Percentiles rank a stretch among this genome's conserved stretches.
Conservation (phyloP, 108 stramenopile species). For the Discostella stelligeroides region DNA sequence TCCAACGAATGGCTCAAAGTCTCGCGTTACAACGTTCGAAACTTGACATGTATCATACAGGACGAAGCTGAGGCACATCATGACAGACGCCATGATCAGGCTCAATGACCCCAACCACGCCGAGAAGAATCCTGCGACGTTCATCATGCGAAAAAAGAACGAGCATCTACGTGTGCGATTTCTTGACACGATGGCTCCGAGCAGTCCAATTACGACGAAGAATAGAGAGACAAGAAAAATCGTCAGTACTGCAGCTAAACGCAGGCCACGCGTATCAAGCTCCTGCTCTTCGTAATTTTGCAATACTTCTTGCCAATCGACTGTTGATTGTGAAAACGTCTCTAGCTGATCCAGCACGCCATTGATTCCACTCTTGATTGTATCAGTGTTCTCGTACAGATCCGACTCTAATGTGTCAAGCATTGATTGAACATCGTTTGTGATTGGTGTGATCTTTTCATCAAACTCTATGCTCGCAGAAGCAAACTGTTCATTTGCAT, state of each 20-base stretch:
- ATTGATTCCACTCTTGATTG: slow-evolving; percentile 31
- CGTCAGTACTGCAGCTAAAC: slow-evolving; percentile 34
- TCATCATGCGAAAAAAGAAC: slow-evolving; percentile 18
- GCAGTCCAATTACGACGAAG: slow-evolving; percentile 27
- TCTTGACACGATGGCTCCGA: slow-evolving; percentile 38
- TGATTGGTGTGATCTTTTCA: slow-evolving; percentile 42
- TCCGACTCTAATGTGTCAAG: slow-evolving; percentile 52
- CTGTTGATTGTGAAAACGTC: slow-evolving; percentile 12
- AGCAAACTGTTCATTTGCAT: slow-evolving; percentile 24
- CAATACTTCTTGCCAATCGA: slow-evolving; percentile 29
- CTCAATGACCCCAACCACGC: slow-evolving; percentile 30
- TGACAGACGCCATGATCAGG: slow-evolving; percentile 37
- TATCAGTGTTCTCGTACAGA: slow-evolving; percentile 41
- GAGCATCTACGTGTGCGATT: slow-evolving; percentile 19
- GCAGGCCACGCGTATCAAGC: slow-evolving; percentile 18
- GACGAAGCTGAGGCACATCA: slow-evolving; percentile 27
- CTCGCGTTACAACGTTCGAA: slow-evolving; percentile 21
- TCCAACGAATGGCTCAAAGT: slow-evolving; percentile 56
- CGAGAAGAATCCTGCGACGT: slow-evolving; percentile 44
- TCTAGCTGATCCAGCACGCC: slow-evolving; percentile 41
- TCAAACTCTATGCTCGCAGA: slow-evolving; percentile 40
- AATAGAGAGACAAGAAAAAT: slow-evolving; percentile 30
- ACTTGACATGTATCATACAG: slow-evolving; percentile 48
- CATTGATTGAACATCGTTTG: slow-evolving; percentile 39
- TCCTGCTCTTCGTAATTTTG: slow-evolving; percentile 41